These are phyloP conservation scores for Wickerhamomyces bisporus DNA, from an alignment of 805 yeast species.

Conservation along the genomic window DNA sequence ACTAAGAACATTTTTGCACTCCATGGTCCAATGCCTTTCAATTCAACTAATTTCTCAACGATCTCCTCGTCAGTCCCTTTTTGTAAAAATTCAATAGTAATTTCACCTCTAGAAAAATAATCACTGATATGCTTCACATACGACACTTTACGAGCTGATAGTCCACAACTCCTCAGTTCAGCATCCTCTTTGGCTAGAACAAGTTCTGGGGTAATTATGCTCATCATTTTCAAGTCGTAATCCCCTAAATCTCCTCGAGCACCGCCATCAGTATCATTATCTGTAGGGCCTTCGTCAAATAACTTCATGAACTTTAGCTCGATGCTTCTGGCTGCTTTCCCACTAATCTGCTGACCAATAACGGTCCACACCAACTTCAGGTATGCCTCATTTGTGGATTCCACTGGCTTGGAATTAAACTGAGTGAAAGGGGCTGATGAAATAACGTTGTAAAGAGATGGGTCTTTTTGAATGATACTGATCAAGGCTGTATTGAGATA, in stretches of 20 bases:
- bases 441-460: conserved; percentile 28
- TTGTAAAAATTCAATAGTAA: conserved; percentile 33
- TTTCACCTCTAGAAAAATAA: conserved; percentile 37
- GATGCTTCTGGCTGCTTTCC: conserved; percentile 73
- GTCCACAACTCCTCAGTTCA: conserved; percentile 55
- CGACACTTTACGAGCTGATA: conserved; percentile 61
- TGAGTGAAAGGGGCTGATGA: conserved; percentile 23
- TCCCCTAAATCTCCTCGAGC: conserved; percentile 34
- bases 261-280: no score
- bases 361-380: conserved; percentile 42
- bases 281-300: conserved; percentile 37
- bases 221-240: not conserved
- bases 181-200: conserved; percentile 39
- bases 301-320: conserved; percentile 37
- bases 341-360: conserved; percentile 72
- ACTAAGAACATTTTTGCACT: conserved; percentile 82
- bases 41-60: conserved; percentile 39
- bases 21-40: conserved; percentile 83
- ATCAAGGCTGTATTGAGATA: conserved; percentile 32
- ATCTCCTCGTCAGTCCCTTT: conserved; percentile 39
- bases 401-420: conserved; percentile 17
- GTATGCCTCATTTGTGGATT: conserved; percentile 31
- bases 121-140: conserved; percentile 54
- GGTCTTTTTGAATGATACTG: conserved; percentile 31
- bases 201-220: conserved; percentile 45